Conservation (phyloP, 2,329 filamentous ascomycete genomes). For the Ophiostoma ulmi region DNA sequence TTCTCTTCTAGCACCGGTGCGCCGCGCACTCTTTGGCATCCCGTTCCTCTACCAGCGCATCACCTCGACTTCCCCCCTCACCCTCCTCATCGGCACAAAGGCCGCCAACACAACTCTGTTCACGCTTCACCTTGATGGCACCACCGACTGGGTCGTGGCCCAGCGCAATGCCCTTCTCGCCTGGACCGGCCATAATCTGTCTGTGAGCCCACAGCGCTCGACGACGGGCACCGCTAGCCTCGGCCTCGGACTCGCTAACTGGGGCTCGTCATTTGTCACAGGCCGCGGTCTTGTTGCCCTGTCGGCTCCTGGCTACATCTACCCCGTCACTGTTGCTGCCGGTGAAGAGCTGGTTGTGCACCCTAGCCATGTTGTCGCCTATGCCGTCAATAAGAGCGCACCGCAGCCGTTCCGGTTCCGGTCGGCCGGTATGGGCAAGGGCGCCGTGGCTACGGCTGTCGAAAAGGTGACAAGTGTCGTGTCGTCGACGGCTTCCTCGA, state of each 20-base stretch:
- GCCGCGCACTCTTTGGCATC: constrained; percentile 73
- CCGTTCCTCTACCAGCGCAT: constrained; percentile 94
- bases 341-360: constrained; percentile 90
- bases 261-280: constrained; percentile 85
- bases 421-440: constrained; percentile 16
- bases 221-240: constrained; percentile 12
- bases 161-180: constrained; percentile 86
- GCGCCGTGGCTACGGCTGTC: constrained; percentile 32
- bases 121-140: constrained; percentile 84
- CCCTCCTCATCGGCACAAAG: constrained; percentile 81
- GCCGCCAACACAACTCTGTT: constrained; percentile 81
- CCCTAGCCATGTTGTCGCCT: constrained; percentile 86
- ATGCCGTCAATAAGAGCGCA: constrained; percentile 66
- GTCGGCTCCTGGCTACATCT: constrained; percentile 81
- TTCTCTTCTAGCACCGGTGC: constrained; percentile 77
- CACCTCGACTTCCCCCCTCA: constrained; percentile 80
- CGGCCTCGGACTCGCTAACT: constrained; percentile 72
- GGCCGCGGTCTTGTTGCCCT: constrained; percentile 83
- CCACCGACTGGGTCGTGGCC: constrained; percentile 89
- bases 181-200: constrained; percentile 88
- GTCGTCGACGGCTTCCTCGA: constrained; percentile 19
- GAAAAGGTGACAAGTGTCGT: constrained; percentile 30
- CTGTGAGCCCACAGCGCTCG: constrained; percentile 63
- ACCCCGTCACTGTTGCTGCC: constrained; percentile 72
- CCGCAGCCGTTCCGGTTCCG: constrained; percentile 78